Evolutionary conservation across 768 basidiomycete species (phyloP), one percentile per base, ranked within the genome.

Genomic region (Harrya chromipes): DNA sequence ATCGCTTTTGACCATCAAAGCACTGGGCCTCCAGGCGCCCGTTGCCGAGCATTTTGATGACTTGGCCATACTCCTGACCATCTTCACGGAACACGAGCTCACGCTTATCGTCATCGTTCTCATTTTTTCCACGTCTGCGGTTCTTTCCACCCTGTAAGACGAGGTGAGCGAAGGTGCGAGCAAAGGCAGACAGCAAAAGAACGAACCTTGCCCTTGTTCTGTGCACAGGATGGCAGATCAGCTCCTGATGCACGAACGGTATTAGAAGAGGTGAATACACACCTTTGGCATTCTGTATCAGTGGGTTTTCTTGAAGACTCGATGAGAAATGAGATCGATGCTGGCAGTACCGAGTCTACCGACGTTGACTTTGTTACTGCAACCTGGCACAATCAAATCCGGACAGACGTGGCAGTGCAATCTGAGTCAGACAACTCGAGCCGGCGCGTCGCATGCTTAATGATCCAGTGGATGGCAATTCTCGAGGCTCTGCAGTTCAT

Each of bases 21-120:
- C 95, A 98, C 63, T 86, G 82, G 3, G 94, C 95, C 75, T 97
- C 95, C 50, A 99, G 72, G 36, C 94, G 86, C 17, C 97, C 95
- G 65, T 99, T 99, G 26, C 97, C 97, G 37, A 99, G 79, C 97
- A 99, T 99, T 77, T 98, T 99, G 46, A 74, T 85, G 43, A 98
- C 97, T 70, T 98, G 97, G 14, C 93, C 97, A 70, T 99, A 99
- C 70, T 98, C 94, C 72, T 99, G 97, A 7, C 95, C 95, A 65
- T 98, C 97, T 70, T 98, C 95, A 63, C 90, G 87, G 79, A 98
- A 98, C 35, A 97, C 94, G 49, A 98, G 82, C 70, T 99, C 97
- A 61, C 97, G 89, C 79, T 97, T 98, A 76, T 97, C 91, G 61
- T 91, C 90, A 48, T 98, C 97, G 74, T 95, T 97, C 77, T 99